Evolutionary conservation across 768 basidiomycete genomes (phyloP).

Genomic region (Leccinum obscurum): DNA sequence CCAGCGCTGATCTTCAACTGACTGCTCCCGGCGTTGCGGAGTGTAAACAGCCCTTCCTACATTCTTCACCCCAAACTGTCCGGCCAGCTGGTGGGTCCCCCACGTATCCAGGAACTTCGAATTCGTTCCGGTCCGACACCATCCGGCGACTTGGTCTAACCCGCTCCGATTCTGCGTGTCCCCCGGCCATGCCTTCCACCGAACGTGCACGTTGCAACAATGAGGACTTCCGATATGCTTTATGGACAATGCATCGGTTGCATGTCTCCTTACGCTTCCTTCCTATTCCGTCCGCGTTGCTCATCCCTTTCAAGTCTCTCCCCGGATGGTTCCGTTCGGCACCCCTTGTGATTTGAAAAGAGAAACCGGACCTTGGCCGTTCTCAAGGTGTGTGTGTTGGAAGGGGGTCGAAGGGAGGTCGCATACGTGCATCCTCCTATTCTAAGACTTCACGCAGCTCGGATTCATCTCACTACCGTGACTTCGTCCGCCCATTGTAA

Average conservation of each 20-base stretch:
- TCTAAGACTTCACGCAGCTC: constrained; percentile 5
- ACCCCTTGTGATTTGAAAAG: constrained; percentile 3
- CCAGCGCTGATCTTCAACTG: not conserved
- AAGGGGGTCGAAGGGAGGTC: not conserved
- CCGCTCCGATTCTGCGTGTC: not conserved
- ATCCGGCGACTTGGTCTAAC: not conserved
- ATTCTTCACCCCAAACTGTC: too few species aligned
- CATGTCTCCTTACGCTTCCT: not conserved
- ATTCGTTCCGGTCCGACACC: not conserved
- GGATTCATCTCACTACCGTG: constrained; percentile 14
- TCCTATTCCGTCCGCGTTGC: constrained; percentile 7
- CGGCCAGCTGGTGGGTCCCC: too few species aligned
- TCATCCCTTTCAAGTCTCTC: not conserved
- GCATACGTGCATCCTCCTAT: not conserved
- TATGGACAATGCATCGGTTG: not conserved
- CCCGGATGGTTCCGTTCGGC: constrained; percentile 8
- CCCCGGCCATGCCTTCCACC: not conserved
- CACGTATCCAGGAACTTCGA: not conserved
- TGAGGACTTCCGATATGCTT: constrained; percentile 18
- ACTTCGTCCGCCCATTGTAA: too few species aligned
- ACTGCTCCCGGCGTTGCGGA: not conserved
- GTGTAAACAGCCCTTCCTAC: too few species aligned
- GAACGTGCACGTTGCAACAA: constrained; percentile 14
- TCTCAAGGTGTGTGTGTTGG: too few species aligned
- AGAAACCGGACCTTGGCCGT: constrained; percentile 6